Conservation (phyloP, 805 yeast species). For the Ogataea henricii region DNA sequence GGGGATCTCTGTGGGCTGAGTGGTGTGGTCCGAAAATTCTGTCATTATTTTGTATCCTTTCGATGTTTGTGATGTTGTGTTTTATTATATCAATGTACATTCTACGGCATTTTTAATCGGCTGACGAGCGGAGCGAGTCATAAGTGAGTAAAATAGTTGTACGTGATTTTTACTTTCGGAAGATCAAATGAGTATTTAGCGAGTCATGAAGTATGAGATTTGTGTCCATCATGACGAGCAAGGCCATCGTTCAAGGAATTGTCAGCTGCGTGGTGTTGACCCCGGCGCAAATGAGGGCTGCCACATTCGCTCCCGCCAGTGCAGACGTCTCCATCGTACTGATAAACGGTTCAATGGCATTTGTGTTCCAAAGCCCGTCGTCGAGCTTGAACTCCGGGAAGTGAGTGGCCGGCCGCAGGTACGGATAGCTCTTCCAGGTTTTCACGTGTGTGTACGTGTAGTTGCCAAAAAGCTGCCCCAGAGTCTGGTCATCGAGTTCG, state of each 20-base stretch:
- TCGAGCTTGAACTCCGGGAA: constrained; percentile 25
- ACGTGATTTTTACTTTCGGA: too few species aligned
- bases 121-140: background rate
- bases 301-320: constrained; percentile 51
- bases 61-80: constrained; percentile 1
- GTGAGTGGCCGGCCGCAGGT: constrained; percentile 32
- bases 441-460: constrained; percentile 35
- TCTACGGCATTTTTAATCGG: background rate
- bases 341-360: constrained; percentile 47
- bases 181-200: too few species aligned
- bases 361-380: constrained; percentile 42
- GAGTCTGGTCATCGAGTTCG: constrained; percentile 22
- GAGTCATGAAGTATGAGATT: too few species aligned
- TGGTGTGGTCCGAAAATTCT: too few species aligned
- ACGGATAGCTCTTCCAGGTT: constrained; percentile 49
- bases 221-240: too few species aligned
- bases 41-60: background rate
- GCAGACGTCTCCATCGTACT: constrained; percentile 57
- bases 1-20: constrained; percentile 3
- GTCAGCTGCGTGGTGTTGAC: constrained; percentile 28
- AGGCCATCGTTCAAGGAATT: constrained; percentile 23
- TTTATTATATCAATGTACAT: constrained; percentile 7
- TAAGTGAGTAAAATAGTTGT: too few species aligned
- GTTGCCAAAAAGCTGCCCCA: constrained; percentile 27
- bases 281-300: constrained; percentile 41